These are phyloP conservation scores for Fusarium palustre DNA, from an alignment of 2,329 filamentous ascomycete genomes.

Conservation along the genomic window DNA sequence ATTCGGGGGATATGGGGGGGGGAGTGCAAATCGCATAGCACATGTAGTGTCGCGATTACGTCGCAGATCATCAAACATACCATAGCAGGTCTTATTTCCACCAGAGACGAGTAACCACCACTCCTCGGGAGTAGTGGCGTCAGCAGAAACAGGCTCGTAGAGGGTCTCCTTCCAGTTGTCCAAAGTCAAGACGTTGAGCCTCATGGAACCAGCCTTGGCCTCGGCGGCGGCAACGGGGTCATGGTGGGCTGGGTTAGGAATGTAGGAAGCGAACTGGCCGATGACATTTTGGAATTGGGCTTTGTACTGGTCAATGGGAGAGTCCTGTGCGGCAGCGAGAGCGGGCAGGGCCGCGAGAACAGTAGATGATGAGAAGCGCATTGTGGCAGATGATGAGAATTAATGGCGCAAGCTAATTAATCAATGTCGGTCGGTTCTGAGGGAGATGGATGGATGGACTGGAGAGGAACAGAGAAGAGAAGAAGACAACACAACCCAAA, in stretches of 20 bases:
- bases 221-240: constrained; percentile 57
- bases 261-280: constrained; percentile 66
- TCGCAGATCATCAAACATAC: constrained; percentile 53
- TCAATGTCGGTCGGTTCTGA: constrained; percentile 6
- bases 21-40: constrained; percentile 1
- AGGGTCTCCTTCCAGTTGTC: constrained; percentile 78
- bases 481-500: constrained; percentile 28
- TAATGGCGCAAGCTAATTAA: constrained; percentile 4
- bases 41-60: not conserved
- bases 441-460: constrained; percentile 18
- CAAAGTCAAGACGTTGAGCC: constrained; percentile 68
- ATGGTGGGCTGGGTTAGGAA: constrained; percentile 61
- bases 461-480: constrained; percentile 21
- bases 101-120: constrained; percentile 82
- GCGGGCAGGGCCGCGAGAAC: constrained; percentile 67
- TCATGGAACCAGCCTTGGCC: constrained; percentile 56
- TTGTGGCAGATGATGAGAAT: constrained; percentile 50
- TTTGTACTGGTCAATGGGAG: constrained; percentile 67
- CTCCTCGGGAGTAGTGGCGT: constrained; percentile 73
- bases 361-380: constrained; percentile 69
- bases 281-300: constrained; percentile 73
- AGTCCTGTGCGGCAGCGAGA: constrained; percentile 64
- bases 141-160: constrained; percentile 69
- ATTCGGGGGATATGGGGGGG: too few relatives aligned
- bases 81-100: constrained; percentile 81